Evolutionary conservation across 1,284 basidiomycete genomes (phyloP).

Genomic region (Malassezia slooffiae): DNA sequence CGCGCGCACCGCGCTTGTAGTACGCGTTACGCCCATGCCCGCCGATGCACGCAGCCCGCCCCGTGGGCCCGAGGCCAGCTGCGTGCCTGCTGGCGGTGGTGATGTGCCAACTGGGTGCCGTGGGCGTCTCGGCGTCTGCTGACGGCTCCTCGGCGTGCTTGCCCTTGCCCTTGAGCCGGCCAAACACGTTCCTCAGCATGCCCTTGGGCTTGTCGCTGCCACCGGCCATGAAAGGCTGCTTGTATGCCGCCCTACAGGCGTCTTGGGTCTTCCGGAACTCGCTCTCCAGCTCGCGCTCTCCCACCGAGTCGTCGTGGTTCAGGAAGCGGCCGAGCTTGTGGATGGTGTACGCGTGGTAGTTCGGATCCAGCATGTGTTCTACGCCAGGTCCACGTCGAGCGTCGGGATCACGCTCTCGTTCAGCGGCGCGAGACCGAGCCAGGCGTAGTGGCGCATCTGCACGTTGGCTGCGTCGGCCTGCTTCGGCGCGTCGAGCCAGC

Average conservation of each 20-base stretch:
- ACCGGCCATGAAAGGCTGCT: neutral
- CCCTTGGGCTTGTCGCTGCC: no score
- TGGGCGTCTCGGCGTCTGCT: no score
- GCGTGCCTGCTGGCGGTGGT: no score
- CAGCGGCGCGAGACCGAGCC: conserved; percentile 18
- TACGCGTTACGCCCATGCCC: no score
- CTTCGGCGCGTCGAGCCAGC: conserved; percentile 7
- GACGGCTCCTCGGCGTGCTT: no score
- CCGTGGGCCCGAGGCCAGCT: no score
- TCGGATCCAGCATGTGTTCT: conserved; percentile 26
- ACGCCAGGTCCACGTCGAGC: conserved; percentile 33
- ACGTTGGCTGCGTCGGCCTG: neutral
- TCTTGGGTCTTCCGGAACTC: neutral
- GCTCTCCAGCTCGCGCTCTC: neutral
- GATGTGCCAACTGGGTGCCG: no score
- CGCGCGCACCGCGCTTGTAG: no score
- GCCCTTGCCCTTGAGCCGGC: no score
- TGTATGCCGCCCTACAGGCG: neutral
- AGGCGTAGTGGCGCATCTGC: conserved; percentile 28
- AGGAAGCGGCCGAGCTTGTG: neutral
- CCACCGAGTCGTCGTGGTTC: neutral
- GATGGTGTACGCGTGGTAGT: conserved; percentile 7
- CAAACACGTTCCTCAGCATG: no score
- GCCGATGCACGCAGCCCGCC: no score
- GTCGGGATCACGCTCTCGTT: conserved; percentile 21